Conservation (phyloP, 805 yeast genomes). For the Komagataella mondaviorum region DNA sequence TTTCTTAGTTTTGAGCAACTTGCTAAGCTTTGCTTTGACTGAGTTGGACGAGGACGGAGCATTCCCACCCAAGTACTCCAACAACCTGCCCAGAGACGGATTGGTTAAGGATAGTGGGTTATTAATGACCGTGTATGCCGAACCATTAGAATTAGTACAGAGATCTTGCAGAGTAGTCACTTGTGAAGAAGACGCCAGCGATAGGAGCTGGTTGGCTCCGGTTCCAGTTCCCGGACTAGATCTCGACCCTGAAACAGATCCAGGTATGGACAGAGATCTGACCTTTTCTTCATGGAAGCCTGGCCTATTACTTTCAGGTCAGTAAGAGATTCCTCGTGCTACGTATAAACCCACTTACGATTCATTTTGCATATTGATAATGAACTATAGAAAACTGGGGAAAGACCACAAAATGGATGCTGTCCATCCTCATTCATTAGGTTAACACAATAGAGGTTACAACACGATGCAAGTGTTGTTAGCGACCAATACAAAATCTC, state of each 20-base stretch:
- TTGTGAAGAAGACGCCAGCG: background rate
- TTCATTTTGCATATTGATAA: background rate
- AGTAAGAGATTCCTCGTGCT: background rate
- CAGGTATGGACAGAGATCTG: background rate
- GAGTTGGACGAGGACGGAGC: constrained; percentile 13
- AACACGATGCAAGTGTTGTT: background rate
- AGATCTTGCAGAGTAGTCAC: background rate
- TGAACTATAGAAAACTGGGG: background rate
- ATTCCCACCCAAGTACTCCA: constrained; percentile 1
- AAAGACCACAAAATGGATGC: background rate
- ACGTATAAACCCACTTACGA: background rate
- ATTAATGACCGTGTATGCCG: background rate
- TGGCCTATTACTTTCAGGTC: background rate
- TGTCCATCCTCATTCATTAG: background rate
- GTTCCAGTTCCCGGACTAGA: background rate
- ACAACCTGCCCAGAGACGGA: background rate
- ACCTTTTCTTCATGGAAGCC: background rate
- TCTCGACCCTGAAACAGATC: background rate
- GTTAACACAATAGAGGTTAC: background rate
- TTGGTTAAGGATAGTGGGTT: background rate
- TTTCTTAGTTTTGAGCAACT: constrained; percentile 24
- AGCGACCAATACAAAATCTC: background rate
- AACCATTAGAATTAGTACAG: background rate
- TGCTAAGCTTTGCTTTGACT: constrained; percentile 20
- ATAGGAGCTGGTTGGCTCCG: background rate